Percentiles rank a stretch among this genome's conserved stretches.
phyloP scores from a whole-genome alignment of 2,329 filamentous ascomycete species.

The Fusarium burgessii region DNA sequence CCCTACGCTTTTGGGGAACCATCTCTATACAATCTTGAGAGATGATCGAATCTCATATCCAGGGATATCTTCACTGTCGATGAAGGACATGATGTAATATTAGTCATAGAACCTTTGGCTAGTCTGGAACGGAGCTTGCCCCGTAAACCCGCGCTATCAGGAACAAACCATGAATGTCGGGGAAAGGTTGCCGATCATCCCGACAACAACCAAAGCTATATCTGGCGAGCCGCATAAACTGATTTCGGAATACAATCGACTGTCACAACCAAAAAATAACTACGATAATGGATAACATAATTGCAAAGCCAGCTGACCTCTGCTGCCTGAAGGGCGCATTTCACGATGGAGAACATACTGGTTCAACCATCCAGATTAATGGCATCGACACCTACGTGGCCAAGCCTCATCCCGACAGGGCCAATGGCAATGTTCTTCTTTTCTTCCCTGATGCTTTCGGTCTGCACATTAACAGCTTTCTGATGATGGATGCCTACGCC shows the following conservation, averaged over 20 bases:
- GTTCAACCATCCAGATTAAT: background rate
- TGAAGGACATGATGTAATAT: no score
- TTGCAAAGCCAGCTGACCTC: background rate
- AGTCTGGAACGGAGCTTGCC: background rate
- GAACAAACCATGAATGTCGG: background rate
- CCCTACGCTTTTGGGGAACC: no score
- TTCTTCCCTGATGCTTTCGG: background rate
- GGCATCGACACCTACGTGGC: background rate
- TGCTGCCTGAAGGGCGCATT: background rate
- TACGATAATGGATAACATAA: background rate
- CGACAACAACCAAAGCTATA: background rate
- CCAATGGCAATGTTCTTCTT: background rate
- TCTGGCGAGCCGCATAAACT: fast-evolving
- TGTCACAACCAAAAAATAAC: fast-evolving
- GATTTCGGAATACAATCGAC: fast-evolving
- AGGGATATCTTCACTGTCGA: no score
- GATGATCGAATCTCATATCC: no score
- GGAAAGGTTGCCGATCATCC: background rate
- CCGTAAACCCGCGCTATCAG: background rate
- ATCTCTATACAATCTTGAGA: no score
- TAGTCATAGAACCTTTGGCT: no score
- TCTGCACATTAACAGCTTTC: background rate
- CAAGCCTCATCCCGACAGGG: background rate
- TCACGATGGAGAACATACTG: background rate
- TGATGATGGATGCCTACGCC: background rate